Percentiles rank a stretch among this genome's conserved stretches.
These are phyloP conservation scores for Alternaria sp. DNA, from an alignment of 2,329 filamentous ascomycete genomes.

Conservation along the genomic window DNA sequence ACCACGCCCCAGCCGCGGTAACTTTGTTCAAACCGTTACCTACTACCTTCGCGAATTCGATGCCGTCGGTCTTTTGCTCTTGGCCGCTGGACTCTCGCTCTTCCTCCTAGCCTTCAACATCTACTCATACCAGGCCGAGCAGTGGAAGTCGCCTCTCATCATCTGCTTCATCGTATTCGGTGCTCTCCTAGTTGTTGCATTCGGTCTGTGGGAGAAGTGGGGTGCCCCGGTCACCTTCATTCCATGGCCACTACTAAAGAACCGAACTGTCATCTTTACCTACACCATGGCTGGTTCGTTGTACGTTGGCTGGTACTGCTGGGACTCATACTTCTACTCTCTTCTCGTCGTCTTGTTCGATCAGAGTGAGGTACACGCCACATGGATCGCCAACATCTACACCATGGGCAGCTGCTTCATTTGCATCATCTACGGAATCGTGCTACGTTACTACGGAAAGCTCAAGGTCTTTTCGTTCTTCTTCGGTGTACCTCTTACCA, in stretches of 20 bases:
- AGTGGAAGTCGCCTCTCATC: constrained; percentile 51
- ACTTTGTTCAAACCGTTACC: constrained; percentile 55
- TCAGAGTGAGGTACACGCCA: constrained; percentile 43
- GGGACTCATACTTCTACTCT: constrained; percentile 55
- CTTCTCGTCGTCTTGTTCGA: constrained; percentile 52
- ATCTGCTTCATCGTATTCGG: constrained; percentile 55
- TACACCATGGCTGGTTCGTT: constrained; percentile 57
- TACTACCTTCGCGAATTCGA: constrained; percentile 72
- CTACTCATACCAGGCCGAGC: constrained; percentile 40
- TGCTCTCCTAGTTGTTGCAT: constrained; percentile 45
- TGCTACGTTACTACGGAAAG: constrained; percentile 41
- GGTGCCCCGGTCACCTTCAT: constrained; percentile 53
- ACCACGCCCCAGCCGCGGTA: constrained; percentile 57
- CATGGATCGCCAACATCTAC: constrained; percentile 53
- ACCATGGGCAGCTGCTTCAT: constrained; percentile 48
- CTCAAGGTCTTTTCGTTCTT: constrained; percentile 42
- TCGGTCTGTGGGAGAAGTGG: constrained; percentile 54
- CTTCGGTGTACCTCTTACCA: constrained; percentile 42
- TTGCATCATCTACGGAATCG: constrained; percentile 39
- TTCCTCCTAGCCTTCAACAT: constrained; percentile 75
- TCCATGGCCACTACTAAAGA: constrained; percentile 58
- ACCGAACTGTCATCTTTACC: constrained; percentile 63
- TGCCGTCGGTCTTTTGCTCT: constrained; percentile 66
- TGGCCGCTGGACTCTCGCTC: constrained; percentile 67
- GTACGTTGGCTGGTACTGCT: constrained; percentile 48